phyloP scores from a whole-genome alignment of 23 red algal species.

The Agarophyton chilense region DNA sequence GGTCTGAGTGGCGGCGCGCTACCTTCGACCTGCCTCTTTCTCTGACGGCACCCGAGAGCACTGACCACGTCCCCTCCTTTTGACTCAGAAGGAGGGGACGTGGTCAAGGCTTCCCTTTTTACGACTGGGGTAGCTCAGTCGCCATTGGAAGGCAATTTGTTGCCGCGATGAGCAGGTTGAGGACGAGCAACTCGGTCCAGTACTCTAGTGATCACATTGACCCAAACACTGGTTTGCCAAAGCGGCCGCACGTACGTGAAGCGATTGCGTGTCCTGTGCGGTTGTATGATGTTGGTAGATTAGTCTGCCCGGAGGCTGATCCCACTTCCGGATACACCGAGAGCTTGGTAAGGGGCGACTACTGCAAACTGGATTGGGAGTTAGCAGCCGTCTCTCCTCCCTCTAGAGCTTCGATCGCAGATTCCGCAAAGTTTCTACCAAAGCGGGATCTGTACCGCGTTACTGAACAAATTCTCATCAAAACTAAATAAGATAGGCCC shows the following conservation, averaged over 20 bases:
- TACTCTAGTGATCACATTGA: background rate
- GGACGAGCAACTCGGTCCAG: background rate
- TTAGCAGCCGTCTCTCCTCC: background rate
- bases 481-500: too few relatives aligned
- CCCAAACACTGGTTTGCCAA: background rate
- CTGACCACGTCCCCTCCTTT: background rate
- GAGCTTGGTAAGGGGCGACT: background rate
- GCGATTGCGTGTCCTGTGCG: background rate
- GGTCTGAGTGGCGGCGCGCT: too few relatives aligned
- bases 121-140: background rate
- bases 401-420: background rate
- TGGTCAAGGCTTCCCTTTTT: background rate
- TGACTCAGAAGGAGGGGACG: too few relatives aligned
- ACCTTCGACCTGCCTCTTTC: too few relatives aligned
- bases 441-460: background rate
- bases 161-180: background rate
- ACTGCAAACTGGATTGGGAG: slow-evolving; percentile 2
- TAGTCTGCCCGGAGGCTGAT: background rate
- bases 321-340: background rate
- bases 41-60: too few relatives aligned
- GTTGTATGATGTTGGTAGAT: background rate
- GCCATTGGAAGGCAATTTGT: background rate
- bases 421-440: too few relatives aligned
- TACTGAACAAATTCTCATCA: too few relatives aligned
- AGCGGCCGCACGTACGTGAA: background rate